A percentile compares a stretch with the other conserved stretches of the same genome.
Evolutionary conservation across 108 stramenopile genomes (phyloP).

Genomic region (Cylindrotheca fusiformis): DNA sequence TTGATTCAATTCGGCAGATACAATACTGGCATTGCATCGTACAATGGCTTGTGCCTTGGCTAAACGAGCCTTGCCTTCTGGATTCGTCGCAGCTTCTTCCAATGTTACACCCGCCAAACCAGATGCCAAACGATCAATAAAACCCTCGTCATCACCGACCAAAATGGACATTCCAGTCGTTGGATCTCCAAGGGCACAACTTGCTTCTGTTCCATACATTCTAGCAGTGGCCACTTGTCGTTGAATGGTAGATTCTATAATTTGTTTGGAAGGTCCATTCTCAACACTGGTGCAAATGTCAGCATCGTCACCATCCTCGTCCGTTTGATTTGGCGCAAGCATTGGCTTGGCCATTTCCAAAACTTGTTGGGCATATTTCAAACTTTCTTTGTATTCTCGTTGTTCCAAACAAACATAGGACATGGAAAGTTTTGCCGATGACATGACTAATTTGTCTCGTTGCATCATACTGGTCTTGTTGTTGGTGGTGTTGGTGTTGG

Average conservation of each 20-base stretch:
- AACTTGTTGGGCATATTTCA: slow-evolving; percentile 40
- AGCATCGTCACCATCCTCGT: slow-evolving; percentile 3
- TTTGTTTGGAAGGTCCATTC: too few relatives aligned
- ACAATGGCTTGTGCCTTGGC: slow-evolving; percentile 52
- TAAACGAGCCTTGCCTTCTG: slow-evolving; percentile 27
- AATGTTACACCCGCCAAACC: slow-evolving; percentile 38
- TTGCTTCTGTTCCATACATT: slow-evolving; percentile 70
- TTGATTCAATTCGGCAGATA: slow-evolving; percentile 29
- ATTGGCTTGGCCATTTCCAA: slow-evolving; percentile 1
- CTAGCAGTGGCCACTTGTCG: slow-evolving; percentile 51
- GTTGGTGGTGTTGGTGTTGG: neutral
- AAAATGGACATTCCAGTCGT: slow-evolving; percentile 42
- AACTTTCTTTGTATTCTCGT: slow-evolving; percentile 38
- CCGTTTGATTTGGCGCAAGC: neutral
- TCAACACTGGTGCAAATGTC: too few relatives aligned
- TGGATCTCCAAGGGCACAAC: slow-evolving; percentile 42
- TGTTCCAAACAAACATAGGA: slow-evolving; percentile 58
- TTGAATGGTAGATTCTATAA: slow-evolving; percentile 9
- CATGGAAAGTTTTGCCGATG: slow-evolving; percentile 42
- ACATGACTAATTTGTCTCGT: slow-evolving; percentile 7
- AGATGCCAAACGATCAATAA: slow-evolving; percentile 45
- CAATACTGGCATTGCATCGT: slow-evolving; percentile 39
- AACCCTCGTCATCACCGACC: slow-evolving; percentile 45
- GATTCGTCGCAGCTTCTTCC: slow-evolving; percentile 16
- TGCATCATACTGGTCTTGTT: neutral